These are phyloP conservation scores for Triangularia setosa DNA, from an alignment of 2,329 filamentous ascomycete genomes.

Conservation along the genomic window DNA sequence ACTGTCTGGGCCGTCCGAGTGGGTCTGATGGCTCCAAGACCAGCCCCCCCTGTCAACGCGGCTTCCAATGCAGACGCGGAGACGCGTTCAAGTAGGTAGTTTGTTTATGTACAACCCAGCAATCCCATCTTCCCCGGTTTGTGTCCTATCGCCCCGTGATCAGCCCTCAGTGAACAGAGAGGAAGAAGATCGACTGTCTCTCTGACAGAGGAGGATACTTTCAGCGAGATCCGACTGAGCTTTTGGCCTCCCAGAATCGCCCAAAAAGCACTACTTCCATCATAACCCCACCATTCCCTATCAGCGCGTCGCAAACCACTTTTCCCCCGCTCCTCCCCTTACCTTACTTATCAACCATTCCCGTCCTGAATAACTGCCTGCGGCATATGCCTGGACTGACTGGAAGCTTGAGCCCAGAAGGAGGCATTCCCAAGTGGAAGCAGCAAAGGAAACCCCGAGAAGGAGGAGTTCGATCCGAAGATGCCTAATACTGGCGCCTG, in stretches of 20 bases:
- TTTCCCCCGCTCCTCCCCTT: slow-evolving; percentile 9
- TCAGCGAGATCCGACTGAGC: neutral
- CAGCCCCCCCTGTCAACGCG: slow-evolving; percentile 22
- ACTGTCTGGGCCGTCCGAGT: slow-evolving; percentile 13
- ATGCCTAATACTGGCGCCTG: slow-evolving; percentile 14
- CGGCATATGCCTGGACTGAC: slow-evolving; percentile 15
- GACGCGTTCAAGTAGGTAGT: slow-evolving; percentile 18
- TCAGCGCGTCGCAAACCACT: slow-evolving; percentile 21
- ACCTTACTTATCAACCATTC: slow-evolving; percentile 1
- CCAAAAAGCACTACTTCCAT: neutral
- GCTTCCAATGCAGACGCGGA: slow-evolving; percentile 24
- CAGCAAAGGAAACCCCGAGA: slow-evolving; percentile 2
- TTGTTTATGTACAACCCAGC: too few species aligned
- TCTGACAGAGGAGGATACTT: neutral
- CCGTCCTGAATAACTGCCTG: neutral
- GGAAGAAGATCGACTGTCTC: neutral
- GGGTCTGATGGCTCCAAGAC: slow-evolving; percentile 15
- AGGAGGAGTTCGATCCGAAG: neutral
- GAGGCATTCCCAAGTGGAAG: slow-evolving; percentile 11
- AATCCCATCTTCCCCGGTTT: slow-evolving; percentile 18
- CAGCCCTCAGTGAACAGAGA: slow-evolving; percentile 11
- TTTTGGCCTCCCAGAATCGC: neutral
- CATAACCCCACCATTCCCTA: slow-evolving; percentile 15
- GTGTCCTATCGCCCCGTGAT: slow-evolving; percentile 20
- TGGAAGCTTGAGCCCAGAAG: neutral